Evolutionary conservation across 768 basidiomycete genomes (phyloP).

Genomic region (Tricholomella constricta): DNA sequence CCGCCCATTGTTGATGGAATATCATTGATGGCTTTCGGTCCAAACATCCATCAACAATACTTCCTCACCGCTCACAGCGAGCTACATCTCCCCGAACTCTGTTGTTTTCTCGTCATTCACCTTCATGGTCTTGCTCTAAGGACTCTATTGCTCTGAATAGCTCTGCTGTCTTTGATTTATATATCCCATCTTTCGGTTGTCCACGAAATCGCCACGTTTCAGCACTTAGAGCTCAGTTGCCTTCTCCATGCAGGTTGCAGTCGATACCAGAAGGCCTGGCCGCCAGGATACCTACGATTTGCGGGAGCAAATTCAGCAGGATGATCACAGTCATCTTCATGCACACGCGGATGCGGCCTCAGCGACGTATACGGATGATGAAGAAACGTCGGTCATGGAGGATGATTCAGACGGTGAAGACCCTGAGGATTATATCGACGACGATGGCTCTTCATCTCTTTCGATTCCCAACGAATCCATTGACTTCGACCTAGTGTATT

Average conservation of each 20-base stretch:
- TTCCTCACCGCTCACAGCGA: not conserved
- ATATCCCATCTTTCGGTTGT: too few species aligned
- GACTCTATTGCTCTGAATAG: too few species aligned
- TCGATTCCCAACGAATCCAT: constrained; percentile 91
- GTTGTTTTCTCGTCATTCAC: not conserved
- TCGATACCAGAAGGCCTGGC: constrained; percentile 32
- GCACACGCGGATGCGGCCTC: constrained; percentile 48
- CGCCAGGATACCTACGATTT: constrained; percentile 73
- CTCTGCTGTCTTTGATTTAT: too few species aligned
- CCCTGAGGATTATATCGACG: constrained; percentile 68
- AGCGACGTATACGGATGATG: constrained; percentile 53
- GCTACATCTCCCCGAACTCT: not conserved
- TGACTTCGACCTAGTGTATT: constrained; percentile 91
- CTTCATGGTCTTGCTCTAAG: not conserved
- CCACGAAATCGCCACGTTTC: constrained; percentile 1
- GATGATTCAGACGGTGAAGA: constrained; percentile 82
- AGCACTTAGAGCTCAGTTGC: not conserved
- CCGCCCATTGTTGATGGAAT: too few species aligned
- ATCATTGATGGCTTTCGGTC: too few species aligned
- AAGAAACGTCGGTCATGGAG: constrained; percentile 84
- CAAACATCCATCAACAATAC: not conserved
- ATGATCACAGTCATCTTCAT: constrained; percentile 42
- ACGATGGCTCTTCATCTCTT: constrained; percentile 77
- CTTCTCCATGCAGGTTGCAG: constrained; percentile 14
- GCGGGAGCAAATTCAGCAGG: constrained; percentile 59